Evolutionary conservation across 2,329 filamentous ascomycete genomes (phyloP).

Genomic region (Diaporthe humulicola): DNA sequence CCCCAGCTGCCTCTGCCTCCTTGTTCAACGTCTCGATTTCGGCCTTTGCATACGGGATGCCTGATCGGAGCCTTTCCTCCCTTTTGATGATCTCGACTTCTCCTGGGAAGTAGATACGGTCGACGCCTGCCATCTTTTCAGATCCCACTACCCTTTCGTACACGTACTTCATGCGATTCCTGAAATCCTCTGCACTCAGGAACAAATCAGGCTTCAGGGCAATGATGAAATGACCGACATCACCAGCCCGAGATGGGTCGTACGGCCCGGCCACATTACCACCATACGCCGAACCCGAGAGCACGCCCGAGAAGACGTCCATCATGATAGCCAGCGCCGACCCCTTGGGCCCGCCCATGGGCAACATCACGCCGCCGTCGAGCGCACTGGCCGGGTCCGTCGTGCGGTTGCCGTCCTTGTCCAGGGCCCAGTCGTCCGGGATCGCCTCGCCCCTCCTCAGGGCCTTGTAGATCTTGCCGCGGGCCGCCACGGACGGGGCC

Average conservation of each 20-base stretch:
- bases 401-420: slow-evolving; percentile 76
- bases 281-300: slow-evolving; percentile 84
- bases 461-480: slow-evolving; percentile 82
- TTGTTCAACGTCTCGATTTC: slow-evolving; percentile 69
- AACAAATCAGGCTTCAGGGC: slow-evolving; percentile 83
- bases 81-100: slow-evolving; percentile 72
- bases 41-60: slow-evolving; percentile 70
- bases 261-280: slow-evolving; percentile 84
- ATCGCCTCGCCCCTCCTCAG: slow-evolving; percentile 76
- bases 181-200: slow-evolving; percentile 78
- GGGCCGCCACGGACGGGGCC: slow-evolving; percentile 77
- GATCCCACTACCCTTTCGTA: slow-evolving; percentile 66
- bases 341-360: slow-evolving; percentile 88
- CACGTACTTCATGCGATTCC: slow-evolving; percentile 69
- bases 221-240: slow-evolving; percentile 82
- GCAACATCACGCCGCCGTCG: slow-evolving; percentile 80
- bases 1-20: slow-evolving; percentile 63
- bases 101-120: slow-evolving; percentile 72
- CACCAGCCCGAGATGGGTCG: slow-evolving; percentile 75
- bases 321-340: slow-evolving; percentile 85
- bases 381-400: slow-evolving; percentile 79
- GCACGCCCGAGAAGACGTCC: slow-evolving; percentile 86
- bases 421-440: slow-evolving; percentile 81
- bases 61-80: slow-evolving; percentile 62
- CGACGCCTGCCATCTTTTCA: slow-evolving; percentile 68